Evolutionary conservation across 495 filamentous ascomycete species (phyloP).

Genomic region (Glarea lozoyensis): DNA sequence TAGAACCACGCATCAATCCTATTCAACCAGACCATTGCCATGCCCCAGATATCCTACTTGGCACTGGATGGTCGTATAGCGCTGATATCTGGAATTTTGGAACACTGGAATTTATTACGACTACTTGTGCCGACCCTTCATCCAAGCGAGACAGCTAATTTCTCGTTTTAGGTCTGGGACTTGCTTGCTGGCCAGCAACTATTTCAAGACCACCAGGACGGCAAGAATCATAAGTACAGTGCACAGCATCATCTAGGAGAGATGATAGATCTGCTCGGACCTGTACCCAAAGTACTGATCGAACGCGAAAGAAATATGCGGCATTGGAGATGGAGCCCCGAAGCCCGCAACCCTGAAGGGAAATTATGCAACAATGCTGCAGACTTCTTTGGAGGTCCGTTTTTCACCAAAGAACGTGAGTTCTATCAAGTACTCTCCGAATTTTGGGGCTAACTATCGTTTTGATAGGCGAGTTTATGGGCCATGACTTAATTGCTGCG

Average conservation of each 20-base stretch:
- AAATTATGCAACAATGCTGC: constrained; percentile 11
- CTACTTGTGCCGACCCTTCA: not conserved
- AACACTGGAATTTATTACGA: constrained; percentile 17
- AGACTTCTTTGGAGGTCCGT: constrained; percentile 15
- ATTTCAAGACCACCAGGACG: constrained; percentile 26
- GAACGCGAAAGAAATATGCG: constrained; percentile 15
- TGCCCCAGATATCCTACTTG: constrained; percentile 31
- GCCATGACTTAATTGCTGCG: not conserved
- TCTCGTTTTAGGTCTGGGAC: constrained; percentile 25
- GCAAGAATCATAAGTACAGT: constrained; percentile 21
- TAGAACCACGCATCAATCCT: constrained; percentile 30
- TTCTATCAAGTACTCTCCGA: not conserved
- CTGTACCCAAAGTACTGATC: constrained; percentile 21
- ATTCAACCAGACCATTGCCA: constrained; percentile 31
- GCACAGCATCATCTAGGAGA: constrained; percentile 25
- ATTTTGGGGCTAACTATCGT: not conserved
- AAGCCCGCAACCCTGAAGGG: constrained; percentile 6
- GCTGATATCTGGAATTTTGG: constrained; percentile 35
- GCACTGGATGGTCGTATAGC: constrained; percentile 27
- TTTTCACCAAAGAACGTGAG: constrained; percentile 19
- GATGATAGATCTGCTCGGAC: constrained; percentile 31
- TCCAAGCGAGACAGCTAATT: constrained; percentile 5
- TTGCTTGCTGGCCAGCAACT: constrained; percentile 21
- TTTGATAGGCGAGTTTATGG: not conserved
- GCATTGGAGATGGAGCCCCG: constrained; percentile 9